Percentiles rank a stretch among this genome's conserved stretches.
Conservation (phyloP, 2,329 filamentous ascomycete genomes). For the Alternaria ethzedia region DNA sequence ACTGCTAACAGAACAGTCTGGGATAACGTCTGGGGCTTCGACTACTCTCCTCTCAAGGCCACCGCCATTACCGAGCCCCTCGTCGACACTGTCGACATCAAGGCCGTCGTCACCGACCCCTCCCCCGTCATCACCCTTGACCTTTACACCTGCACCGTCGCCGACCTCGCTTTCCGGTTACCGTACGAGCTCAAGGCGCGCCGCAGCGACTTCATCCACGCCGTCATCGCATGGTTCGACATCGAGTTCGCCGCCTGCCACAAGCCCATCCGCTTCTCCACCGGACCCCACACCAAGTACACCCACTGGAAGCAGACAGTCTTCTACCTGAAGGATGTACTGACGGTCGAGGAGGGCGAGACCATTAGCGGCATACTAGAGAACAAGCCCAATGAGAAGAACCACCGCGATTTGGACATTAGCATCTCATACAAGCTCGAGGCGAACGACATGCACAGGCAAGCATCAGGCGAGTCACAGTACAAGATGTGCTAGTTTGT, state of each 20-base stretch:
- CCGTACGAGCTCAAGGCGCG: conserved; percentile 78
- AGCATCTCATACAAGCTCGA: conserved; percentile 81
- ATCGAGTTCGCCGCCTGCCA: conserved; percentile 98
- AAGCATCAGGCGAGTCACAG: conserved; percentile 71
- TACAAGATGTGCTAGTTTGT: conserved; percentile 70
- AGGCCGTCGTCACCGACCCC: conserved; percentile 95
- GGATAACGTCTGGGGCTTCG: conserved; percentile 98
- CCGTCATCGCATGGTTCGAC: conserved; percentile 97
- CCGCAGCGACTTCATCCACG: conserved; percentile 94
- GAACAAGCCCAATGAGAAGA: conserved; percentile 91
- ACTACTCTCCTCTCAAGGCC: conserved; percentile 92
- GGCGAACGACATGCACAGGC: conserved; percentile 74
- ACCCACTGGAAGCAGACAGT: conserved; percentile 99
- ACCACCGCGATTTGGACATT: conserved; percentile 94
- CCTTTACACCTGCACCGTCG: conserved; percentile 84
- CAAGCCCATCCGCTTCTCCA: conserved; percentile 96
- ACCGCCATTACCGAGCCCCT: conserved; percentile 94
- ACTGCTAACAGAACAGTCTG: conserved; percentile 70
- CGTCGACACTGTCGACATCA: conserved; percentile 96
- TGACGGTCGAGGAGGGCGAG: conserved; percentile 91
- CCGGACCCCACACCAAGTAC: conserved; percentile 97
- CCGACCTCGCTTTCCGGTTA: conserved; percentile 82
- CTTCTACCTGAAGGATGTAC: conserved; percentile 92
- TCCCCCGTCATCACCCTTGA: conserved; percentile 85
- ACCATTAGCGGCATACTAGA: conserved; percentile 73